Base-by-base conservation (phyloP, 2,329 filamentous ascomycete genomes). In the Cytospora paraplurivora region DNA sequence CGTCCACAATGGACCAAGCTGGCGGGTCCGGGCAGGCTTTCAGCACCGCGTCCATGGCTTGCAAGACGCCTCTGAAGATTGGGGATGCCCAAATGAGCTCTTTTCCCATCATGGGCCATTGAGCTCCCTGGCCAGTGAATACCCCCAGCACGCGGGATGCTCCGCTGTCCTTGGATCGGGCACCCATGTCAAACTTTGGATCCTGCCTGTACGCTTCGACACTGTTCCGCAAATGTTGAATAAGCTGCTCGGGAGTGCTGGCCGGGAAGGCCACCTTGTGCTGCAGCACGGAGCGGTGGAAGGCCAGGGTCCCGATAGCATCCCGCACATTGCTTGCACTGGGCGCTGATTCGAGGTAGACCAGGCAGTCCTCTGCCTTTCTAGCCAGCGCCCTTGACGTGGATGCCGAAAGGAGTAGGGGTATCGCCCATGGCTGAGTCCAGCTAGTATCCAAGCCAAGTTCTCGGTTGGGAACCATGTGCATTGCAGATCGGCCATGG, bases 1-100 rank as follows among this genome's bases (percentile, higher is more conserved):
- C 65, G 3, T 59, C 41, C 3, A 13, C 21, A 7, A 67, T 53
- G 3, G 56, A 52, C 61, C 64, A 66, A 12, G 63, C 3, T 10
- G 65, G 63, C 7, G 15, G 12, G 21, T 63, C 63, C 5, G 59
- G 37, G 4, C 57, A 7, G 3, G 15, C 12, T 12, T 21, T 17
- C 4, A 63, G 62, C 5, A 27, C 13, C 7, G 27, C 33, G 15
- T 62, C 52, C 1, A 64, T 47, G n/a, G 51, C 1, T 27, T 13
- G 35, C 5, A 56, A 15, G 27, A 38, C 1, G 3, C 5, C 1
- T 1, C 17, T 33, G 33, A 52, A 13, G 5, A 21, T 21, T 2
- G 12, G 6, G 17, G 72, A 61, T 75, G 72, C 15, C 72, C 69
- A 10, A 69, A 70, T 12, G 6, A 76, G 68, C 51, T 69, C 63